Evolutionary conservation across 2,329 filamentous ascomycete genomes (phyloP).

Genomic region (Fusarium odoratissimum): DNA sequence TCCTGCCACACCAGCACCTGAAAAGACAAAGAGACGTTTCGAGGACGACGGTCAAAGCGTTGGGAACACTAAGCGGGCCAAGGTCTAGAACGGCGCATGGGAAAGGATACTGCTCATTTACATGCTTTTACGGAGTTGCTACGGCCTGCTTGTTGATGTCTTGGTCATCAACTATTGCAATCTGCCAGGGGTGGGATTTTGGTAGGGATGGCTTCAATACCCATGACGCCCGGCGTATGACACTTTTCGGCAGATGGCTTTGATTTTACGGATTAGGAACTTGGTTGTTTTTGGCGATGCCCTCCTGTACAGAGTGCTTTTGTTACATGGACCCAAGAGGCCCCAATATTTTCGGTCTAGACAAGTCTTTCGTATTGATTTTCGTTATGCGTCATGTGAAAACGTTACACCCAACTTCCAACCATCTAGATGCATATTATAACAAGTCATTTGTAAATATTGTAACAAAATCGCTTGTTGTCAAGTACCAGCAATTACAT

Average conservation of each 20-base stretch:
- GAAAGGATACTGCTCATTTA: conserved; percentile 7
- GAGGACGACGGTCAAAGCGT: conserved; percentile 15
- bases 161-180: conserved; percentile 11
- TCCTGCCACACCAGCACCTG: conserved; percentile 14
- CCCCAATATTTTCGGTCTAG: conserved; percentile 13
- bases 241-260: conserved; percentile 24
- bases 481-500: background rate
- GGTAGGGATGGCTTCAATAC: conserved; percentile 40
- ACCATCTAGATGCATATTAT: conserved; percentile 18
- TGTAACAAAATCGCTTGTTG: background rate
- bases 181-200: conserved; percentile 22
- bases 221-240: conserved; percentile 39
- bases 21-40: conserved; percentile 31
- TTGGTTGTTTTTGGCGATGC: conserved; percentile 2
- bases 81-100: conserved; percentile 27
- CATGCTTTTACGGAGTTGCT: conserved; percentile 27
- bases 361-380: conserved; percentile 42
- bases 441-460: conserved; percentile 22
- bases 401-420: conserved; percentile 36
- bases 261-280: conserved; percentile 17
- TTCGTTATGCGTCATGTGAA: conserved; percentile 39
- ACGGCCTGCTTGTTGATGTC: background rate
- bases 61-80: conserved; percentile 34
- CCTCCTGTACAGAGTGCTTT: background rate
- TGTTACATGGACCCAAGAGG: background rate